phyloP scores from a whole-genome alignment of 306 rosid species.

The Sphenostylis stenocarpa region DNA sequence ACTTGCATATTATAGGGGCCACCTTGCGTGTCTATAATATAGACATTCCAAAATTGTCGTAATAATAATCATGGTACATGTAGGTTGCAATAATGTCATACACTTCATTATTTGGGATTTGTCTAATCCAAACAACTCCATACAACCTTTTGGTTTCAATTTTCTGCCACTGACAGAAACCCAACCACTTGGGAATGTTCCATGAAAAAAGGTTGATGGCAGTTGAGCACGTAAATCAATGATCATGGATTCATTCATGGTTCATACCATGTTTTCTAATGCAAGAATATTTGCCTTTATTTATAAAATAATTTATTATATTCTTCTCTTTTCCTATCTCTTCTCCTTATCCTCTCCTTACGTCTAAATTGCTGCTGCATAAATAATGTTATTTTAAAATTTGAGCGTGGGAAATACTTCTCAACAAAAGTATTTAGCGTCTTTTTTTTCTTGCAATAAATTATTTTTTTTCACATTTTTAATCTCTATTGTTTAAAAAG shows the following conservation, averaged over 20 bases:
- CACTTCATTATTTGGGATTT: not conserved
- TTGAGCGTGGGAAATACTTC: too few species aligned
- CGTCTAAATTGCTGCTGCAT: too few species aligned
- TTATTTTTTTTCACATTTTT: too few species aligned
- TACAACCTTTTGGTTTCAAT: too few species aligned
- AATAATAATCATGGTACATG: not conserved
- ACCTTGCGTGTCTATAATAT: not conserved
- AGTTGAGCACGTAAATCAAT: not conserved
- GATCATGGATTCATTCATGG: not conserved
- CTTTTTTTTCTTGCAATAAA: too few species aligned
- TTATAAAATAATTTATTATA: too few species aligned
- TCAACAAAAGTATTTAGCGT: too few species aligned
- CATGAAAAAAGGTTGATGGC: not conserved
- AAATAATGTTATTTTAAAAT: too few species aligned
- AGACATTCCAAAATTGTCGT: not conserved
- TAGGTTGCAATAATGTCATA: not conserved
- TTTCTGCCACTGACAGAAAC: too few species aligned
- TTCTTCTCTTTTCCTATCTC: too few species aligned
- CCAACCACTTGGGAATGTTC: not conserved
- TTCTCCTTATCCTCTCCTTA: too few species aligned
- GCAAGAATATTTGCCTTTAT: not conserved
- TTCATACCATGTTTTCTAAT: not conserved
- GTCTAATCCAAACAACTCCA: not conserved
- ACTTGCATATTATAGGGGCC: not conserved
- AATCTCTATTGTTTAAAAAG: too few species aligned